phyloP scores from a whole-genome alignment of 176 grass and related monocot genomes.

The Triticum monococcum region DNA sequence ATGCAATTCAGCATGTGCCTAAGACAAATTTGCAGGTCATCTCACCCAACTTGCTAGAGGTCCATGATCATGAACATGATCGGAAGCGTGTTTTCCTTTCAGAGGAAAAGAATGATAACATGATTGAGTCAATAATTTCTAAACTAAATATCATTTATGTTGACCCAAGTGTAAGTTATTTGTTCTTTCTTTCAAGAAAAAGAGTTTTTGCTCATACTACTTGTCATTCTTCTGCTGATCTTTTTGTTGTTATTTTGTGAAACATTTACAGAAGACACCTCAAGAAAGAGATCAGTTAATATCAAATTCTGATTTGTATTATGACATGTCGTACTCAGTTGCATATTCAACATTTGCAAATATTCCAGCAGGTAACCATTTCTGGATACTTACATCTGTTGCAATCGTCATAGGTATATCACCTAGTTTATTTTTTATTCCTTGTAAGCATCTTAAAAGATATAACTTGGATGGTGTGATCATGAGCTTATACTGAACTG shows the following conservation, averaged over 20 bases:
- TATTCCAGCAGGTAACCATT: slow-evolving; percentile 46
- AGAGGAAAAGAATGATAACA: neutral
- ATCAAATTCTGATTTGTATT: slow-evolving; percentile 51
- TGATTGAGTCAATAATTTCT: neutral
- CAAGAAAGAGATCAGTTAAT: slow-evolving; percentile 35
- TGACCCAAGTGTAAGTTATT: neutral
- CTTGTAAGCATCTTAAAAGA: neutral
- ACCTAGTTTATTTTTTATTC: neutral
- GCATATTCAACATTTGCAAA: slow-evolving; percentile 62
- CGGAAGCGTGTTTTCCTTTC: neutral
- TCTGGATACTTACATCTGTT: neutral
- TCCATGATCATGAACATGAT: slow-evolving; percentile 2
- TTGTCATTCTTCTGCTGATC: neutral
- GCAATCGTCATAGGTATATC: neutral
- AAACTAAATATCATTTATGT: slow-evolving; percentile 11
- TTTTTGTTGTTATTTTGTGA: neutral
- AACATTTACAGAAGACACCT: slow-evolving; percentile 32
- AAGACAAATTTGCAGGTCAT: slow-evolving; percentile 15
- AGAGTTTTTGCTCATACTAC: neutral
- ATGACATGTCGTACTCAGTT: slow-evolving; percentile 64
- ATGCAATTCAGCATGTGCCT: neutral
- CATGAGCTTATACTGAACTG: neutral
- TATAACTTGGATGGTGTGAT: neutral
- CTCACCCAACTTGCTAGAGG: slow-evolving; percentile 19
- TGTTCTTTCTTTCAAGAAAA: neutral